phyloP scores from a whole-genome alignment of 352 stramenopile species.

The Pythium pyrilobum region DNA sequence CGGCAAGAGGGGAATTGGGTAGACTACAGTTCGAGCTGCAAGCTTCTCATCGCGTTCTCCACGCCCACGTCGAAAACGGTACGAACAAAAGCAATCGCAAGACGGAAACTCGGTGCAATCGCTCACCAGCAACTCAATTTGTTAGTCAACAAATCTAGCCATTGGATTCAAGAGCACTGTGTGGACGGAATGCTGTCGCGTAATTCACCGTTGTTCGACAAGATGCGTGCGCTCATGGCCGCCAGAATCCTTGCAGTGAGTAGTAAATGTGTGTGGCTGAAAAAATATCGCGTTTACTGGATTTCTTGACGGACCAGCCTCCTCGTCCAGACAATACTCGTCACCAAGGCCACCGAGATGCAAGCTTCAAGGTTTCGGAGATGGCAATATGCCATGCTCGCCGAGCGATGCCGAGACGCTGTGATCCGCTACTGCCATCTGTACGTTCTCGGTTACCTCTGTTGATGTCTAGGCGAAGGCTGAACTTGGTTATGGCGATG shows the following conservation, averaged over 20 bases:
- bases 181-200: slow-evolving; percentile 29
- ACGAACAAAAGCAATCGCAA: no score
- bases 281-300: no score
- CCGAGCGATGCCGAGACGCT: slow-evolving; percentile 19
- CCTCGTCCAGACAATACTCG: neutral
- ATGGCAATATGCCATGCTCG: slow-evolving; percentile 24
- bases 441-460: no score
- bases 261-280: no score
- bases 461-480: no score
- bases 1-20: no score
- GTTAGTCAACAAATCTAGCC: slow-evolving; percentile 7
- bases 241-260: slow-evolving; percentile 33
- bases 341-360: neutral
- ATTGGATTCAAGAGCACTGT: slow-evolving; percentile 52
- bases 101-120: neutral
- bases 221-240: slow-evolving; percentile 34
- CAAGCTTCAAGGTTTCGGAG: slow-evolving; percentile 14
- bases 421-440: slow-evolving; percentile 39
- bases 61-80: slow-evolving; percentile 3
- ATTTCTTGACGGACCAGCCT: no score
- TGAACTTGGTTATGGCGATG: neutral
- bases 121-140: neutral
- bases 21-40: no score
- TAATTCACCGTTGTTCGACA: slow-evolving; percentile 8
- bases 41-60: no score